A percentile compares a stretch with the other conserved stretches of the same genome.
Conservation (phyloP, 2,329 filamentous ascomycete genomes). For the Cladosporium sphaerospermum region DNA sequence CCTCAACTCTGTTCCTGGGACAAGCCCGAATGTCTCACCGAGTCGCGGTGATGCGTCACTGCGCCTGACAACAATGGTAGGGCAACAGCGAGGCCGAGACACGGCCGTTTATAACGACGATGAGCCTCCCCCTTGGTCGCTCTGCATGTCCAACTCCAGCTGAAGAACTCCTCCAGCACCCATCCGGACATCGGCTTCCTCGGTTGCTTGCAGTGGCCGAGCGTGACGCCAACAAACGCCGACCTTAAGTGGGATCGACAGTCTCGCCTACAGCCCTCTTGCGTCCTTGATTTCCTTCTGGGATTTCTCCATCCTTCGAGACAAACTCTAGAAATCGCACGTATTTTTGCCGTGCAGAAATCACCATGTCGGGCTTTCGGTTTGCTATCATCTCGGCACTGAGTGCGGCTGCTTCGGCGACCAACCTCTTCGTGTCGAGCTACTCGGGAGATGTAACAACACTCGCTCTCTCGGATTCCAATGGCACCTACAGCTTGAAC, state of each 20-base stretch:
- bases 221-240: slow-evolving; percentile 5
- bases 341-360: not conserved
- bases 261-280: no score
- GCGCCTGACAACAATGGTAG: not conserved
- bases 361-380: slow-evolving; percentile 3
- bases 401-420: slow-evolving; percentile 21
- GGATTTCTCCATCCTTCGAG: not conserved
- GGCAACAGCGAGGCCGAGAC: not conserved
- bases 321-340: no score
- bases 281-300: not conserved
- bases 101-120: not conserved
- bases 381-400: slow-evolving; percentile 16
- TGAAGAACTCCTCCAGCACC: no score
- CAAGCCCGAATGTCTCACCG: slow-evolving; percentile 8
- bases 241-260: not conserved
- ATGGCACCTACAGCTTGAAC: slow-evolving; percentile 36
- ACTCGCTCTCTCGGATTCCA: slow-evolving; percentile 29
- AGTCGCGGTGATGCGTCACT: slow-evolving; percentile 2
- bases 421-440: slow-evolving; percentile 39
- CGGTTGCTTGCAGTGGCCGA: not conserved
- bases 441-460: slow-evolving; percentile 42
- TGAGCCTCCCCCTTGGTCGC: no score
- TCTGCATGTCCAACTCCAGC: no score
- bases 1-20: slow-evolving; percentile 2
- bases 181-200: not conserved